Evolutionary conservation across 2,329 filamentous ascomycete species (phyloP).

Genomic region (Monosporascus sp.): DNA sequence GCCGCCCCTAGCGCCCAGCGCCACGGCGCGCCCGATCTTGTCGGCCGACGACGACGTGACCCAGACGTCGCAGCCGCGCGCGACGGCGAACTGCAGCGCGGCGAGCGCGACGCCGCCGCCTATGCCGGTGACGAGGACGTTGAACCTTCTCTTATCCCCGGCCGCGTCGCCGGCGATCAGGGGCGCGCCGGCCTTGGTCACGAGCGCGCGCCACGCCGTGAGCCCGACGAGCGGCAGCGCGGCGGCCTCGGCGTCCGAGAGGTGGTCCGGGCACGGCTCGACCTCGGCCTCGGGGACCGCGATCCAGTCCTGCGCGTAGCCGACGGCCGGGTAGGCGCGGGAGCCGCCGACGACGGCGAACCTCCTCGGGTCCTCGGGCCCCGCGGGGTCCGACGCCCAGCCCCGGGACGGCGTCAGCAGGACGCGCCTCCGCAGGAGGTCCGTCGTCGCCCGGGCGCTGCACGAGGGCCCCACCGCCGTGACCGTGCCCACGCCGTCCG

Average conservation of each 20-base stretch:
- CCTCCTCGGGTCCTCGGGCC: constrained; percentile 59
- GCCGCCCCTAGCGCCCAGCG: constrained; percentile 75
- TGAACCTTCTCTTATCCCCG: constrained; percentile 46
- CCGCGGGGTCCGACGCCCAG: constrained; percentile 68
- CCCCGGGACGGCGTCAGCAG: constrained; percentile 73
- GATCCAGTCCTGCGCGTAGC: constrained; percentile 71
- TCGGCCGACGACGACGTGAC: constrained; percentile 71
- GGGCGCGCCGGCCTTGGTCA: constrained; percentile 61
- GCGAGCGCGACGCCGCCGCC: constrained; percentile 87
- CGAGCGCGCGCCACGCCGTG: constrained; percentile 82
- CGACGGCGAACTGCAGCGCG: constrained; percentile 74
- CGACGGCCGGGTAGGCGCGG: constrained; percentile 51
- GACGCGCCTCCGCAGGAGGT: constrained; percentile 58
- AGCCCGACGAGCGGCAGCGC: constrained; percentile 80
- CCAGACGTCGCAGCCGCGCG: constrained; percentile 69
- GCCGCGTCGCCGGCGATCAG: constrained; percentile 41
- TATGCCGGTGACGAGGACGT: constrained; percentile 84
- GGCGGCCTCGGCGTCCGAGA: constrained; percentile 70
- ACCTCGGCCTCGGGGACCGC: constrained; percentile 67
- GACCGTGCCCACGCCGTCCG: constrained; percentile 78
- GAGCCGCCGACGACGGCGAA: constrained; percentile 70
- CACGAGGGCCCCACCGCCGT: constrained; percentile 53
- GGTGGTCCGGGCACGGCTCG: constrained; percentile 68
- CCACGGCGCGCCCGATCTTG: constrained; percentile 69
- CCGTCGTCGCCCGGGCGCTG: constrained; percentile 25